These are phyloP conservation scores for Margaritispora aquatica DNA, from an alignment of 495 filamentous ascomycete genomes.

Conservation along the genomic window DNA sequence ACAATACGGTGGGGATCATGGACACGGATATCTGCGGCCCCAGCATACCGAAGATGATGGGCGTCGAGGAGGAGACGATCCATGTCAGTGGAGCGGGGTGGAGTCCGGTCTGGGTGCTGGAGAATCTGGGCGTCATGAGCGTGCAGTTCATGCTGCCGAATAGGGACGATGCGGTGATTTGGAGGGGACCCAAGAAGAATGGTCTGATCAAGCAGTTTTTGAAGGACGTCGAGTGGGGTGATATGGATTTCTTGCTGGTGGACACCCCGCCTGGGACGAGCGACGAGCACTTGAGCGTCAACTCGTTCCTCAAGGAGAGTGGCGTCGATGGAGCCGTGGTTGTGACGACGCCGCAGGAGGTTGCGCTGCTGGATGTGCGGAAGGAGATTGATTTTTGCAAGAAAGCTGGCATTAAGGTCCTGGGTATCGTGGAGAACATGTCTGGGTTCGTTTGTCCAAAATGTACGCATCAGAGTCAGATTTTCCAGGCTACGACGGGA, in stretches of 20 bases:
- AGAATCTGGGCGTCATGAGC: conserved; percentile 90
- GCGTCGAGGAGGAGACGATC: conserved; percentile 86
- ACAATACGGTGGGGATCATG: conserved; percentile 80
- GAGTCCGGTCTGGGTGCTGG: conserved; percentile 89
- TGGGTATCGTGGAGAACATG: conserved; percentile 98
- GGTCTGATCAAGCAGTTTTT: conserved; percentile 96
- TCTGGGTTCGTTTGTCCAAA: conserved; percentile 90
- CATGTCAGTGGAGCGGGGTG: conserved; percentile 76
- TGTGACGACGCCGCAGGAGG: conserved; percentile 92
- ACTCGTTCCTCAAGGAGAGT: conserved; percentile 76
- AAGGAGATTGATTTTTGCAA: conserved; percentile 97
- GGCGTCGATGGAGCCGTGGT: conserved; percentile 91
- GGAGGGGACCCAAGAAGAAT: conserved; percentile 97
- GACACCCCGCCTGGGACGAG: conserved; percentile 94
- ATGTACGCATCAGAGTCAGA: conserved; percentile 73
- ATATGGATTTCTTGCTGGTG: conserved; percentile 85
- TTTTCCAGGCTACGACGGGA: conserved; percentile 89
- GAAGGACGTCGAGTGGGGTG: conserved; percentile 96
- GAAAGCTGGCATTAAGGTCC: conserved; percentile 82
- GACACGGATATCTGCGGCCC: conserved; percentile 96
- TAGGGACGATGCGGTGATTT: conserved; percentile 89
- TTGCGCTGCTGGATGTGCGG: conserved; percentile 84
- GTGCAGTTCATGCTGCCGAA: conserved; percentile 97
- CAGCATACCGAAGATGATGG: conserved; percentile 96
- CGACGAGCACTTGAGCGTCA: conserved; percentile 92